A percentile compares a stretch with the other conserved stretches of the same genome.
Conservation (phyloP, 495 filamentous ascomycete species). For the Physcia stellaris region DNA sequence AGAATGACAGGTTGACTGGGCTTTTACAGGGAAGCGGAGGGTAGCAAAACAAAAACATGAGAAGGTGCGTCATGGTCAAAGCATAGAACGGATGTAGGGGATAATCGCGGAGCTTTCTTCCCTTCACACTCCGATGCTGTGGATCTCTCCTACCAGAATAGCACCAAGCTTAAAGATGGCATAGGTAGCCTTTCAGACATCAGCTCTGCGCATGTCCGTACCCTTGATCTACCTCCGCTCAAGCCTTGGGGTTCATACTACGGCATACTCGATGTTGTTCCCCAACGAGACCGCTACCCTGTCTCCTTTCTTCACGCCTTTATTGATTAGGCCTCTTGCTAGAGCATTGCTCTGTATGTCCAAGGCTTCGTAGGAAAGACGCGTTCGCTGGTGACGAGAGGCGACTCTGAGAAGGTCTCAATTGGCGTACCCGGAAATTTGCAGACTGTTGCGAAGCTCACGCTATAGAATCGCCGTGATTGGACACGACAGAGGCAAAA, state of each 20-base stretch:
- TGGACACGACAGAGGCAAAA: conserved; percentile 54
- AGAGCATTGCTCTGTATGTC: conserved; percentile 65
- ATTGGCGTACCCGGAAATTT: background rate
- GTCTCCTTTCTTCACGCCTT: conserved; percentile 73
- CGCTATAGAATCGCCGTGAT: conserved; percentile 66
- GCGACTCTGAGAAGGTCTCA: conserved; percentile 37
- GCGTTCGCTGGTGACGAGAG: conserved; percentile 46
- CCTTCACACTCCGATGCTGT: background rate
- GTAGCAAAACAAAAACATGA: background rate
- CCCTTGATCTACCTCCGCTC: background rate
- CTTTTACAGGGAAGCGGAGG: background rate
- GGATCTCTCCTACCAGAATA: conserved; percentile 44
- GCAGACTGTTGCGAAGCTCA: conserved; percentile 20
- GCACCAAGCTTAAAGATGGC: conserved; percentile 87
- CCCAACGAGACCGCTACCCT: conserved; percentile 77
- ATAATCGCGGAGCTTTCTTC: background rate
- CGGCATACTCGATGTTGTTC: conserved; percentile 71
- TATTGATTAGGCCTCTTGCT: conserved; percentile 54
- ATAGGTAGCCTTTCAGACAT: conserved; percentile 47
- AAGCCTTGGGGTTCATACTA: conserved; percentile 29
- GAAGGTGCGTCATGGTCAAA: background rate
- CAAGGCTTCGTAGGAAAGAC: conserved; percentile 59
- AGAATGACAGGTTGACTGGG: background rate
- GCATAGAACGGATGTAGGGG: background rate
- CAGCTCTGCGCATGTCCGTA: conserved; percentile 9